Conservation (phyloP, 345 rosid species). For the Acer saccharum region DNA sequence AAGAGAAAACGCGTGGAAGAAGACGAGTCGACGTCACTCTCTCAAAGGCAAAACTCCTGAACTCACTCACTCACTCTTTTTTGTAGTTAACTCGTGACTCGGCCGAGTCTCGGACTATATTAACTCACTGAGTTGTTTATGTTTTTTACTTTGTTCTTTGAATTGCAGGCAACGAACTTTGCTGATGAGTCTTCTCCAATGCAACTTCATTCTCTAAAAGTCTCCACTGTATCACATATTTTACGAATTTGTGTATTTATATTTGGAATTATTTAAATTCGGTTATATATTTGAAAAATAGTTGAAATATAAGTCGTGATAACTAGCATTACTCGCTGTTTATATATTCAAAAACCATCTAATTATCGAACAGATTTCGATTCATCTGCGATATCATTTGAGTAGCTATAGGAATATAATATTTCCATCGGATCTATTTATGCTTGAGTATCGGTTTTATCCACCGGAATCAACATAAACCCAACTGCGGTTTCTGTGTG, state of each 20-base stretch:
- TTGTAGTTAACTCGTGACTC: background rate
- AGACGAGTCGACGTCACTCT: constrained; percentile 25
- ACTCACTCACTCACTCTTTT: background rate
- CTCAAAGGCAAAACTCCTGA: constrained; percentile 26
- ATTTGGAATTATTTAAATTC: no score
- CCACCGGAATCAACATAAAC: constrained; percentile 30
- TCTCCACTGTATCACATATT: background rate
- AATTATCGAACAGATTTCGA: no score
- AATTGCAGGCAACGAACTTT: constrained; percentile 43
- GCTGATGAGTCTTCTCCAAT: constrained; percentile 44
- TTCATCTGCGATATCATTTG: background rate
- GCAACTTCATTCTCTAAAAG: constrained; percentile 35
- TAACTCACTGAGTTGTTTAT: background rate
- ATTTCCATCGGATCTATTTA: background rate
- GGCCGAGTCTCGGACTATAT: background rate
- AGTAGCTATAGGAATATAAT: background rate
- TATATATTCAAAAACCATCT: no score
- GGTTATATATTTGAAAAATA: no score
- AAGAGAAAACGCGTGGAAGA: constrained; percentile 55
- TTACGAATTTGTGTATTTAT: no score
- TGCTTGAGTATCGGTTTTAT: no score
- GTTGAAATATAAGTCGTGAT: no score
- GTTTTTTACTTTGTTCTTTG: background rate
- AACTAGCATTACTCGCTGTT: no score
- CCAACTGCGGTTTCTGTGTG: constrained; percentile 45